Conservation (phyloP, 805 yeast species). For the Pichia nanzhaoensis region DNA sequence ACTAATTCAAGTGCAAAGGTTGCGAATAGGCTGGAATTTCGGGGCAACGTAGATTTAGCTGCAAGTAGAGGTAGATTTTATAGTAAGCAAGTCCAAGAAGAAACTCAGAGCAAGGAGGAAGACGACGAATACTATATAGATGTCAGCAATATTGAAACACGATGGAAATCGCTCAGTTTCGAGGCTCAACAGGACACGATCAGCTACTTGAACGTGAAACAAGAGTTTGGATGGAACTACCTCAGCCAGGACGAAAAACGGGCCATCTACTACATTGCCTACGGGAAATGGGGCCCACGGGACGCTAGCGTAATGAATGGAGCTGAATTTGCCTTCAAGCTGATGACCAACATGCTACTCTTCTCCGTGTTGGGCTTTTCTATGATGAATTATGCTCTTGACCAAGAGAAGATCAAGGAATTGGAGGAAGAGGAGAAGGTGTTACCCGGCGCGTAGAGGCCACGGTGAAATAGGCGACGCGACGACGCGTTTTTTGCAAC, state of each 20-base stretch:
- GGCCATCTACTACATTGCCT: slow-evolving; percentile 52
- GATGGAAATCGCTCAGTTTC: slow-evolving; percentile 30
- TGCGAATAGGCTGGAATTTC: too few relatives aligned
- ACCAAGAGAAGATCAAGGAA: slow-evolving; percentile 19
- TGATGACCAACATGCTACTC: slow-evolving; percentile 28
- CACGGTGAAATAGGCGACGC: too few relatives aligned
- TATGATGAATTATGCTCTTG: slow-evolving; percentile 27
- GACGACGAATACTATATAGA: slow-evolving; percentile 28
- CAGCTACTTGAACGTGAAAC: slow-evolving; percentile 31
- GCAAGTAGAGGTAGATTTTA: too few relatives aligned
- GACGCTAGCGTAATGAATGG: slow-evolving; percentile 23
- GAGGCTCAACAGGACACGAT: slow-evolving; percentile 33
- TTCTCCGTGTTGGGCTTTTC: slow-evolving; percentile 32
- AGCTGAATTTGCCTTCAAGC: slow-evolving; percentile 29
- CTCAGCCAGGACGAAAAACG: slow-evolving; percentile 47
- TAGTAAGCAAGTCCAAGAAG: not conserved
- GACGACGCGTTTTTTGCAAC: too few relatives aligned
- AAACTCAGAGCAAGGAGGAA: slow-evolving; percentile 8
- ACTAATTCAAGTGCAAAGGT: too few relatives aligned
- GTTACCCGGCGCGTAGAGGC: not conserved
- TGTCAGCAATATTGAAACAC: slow-evolving; percentile 24
- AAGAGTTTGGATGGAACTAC: slow-evolving; percentile 32
- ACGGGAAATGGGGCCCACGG: slow-evolving; percentile 62
- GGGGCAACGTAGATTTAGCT: too few relatives aligned
- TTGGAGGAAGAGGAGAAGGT: slow-evolving; percentile 2